Evolutionary conservation across 1,284 basidiomycete genomes (phyloP), one percentile per base, ranked within the genome.

Genomic region (Cutaneotrichosporon sp.): DNA sequence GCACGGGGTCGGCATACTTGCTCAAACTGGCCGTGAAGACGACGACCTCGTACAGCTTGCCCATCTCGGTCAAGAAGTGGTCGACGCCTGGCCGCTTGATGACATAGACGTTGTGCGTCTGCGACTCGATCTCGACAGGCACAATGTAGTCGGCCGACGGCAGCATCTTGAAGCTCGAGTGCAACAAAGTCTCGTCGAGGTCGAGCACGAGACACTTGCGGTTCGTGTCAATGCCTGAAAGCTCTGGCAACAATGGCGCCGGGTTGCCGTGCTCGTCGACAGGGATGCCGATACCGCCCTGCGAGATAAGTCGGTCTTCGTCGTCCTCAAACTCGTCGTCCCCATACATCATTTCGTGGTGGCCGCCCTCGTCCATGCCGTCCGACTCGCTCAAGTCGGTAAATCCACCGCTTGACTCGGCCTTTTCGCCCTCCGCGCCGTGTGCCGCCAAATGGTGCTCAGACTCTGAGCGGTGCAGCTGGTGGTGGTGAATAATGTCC

Each of bases 11-110:
- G 53, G 96, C 94, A 68, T 99, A 99, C 88, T 98, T 98, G 81
- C 89, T 92, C 54, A 99, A 76, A 76, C 89, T 92, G 12, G 96
- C 94, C 7, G 94, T 99, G 74, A 98, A 99, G 14, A 99, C 89
- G 26, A 99, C 96, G 52, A 99, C 82, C 76, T 99, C 94, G 75
- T 96, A 99, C 47, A 97, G 84, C 74, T 96, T 88, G 39, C 96
- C 94, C 96, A 98, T 98, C 74, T 58, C 86, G 74, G 88, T 88
- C 76, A 99, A 78, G 76, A 98, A 99, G 69, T 86, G 86, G 76
- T 99, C 94, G 22, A 99, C 96, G 8, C 94, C 94, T 2, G 94
- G 94, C 44, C 94, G 85, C 77, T 99, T 99, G 76, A 99, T 91
- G 39, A 98, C 96, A 76, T 98, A 97, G 57, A 98, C 91, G 67